These are phyloP conservation scores for Potentilla sterilis DNA, from an alignment of 306 rosid genomes.

Conservation along the genomic window DNA sequence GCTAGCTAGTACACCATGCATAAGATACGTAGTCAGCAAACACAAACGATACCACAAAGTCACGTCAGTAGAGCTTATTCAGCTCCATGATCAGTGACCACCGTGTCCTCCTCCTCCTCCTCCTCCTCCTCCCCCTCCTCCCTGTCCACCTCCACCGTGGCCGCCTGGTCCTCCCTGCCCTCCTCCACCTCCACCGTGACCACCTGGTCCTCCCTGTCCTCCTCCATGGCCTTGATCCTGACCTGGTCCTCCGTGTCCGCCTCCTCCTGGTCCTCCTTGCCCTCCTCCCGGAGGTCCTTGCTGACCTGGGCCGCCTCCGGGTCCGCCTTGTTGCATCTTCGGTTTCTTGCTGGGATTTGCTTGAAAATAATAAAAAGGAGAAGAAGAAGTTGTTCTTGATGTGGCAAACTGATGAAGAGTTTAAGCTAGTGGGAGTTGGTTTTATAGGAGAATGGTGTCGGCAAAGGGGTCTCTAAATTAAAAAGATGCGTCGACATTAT, in stretches of 20 bases:
- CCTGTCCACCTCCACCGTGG: background rate
- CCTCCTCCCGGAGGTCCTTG: background rate
- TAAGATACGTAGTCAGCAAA: background rate
- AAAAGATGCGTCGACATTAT: background rate
- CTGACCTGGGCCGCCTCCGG: background rate
- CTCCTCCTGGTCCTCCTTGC: background rate
- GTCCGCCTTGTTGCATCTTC: constrained; percentile 20
- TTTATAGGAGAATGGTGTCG: constrained; percentile 15
- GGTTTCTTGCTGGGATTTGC: background rate
- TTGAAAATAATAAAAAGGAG: background rate
- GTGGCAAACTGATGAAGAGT: background rate
- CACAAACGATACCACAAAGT: too few relatives aligned
- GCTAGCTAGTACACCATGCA: background rate
- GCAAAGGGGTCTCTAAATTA: background rate
- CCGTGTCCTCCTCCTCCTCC: background rate
- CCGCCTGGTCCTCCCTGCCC: background rate
- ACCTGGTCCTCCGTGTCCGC: too few relatives aligned
- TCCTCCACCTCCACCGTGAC: background rate
- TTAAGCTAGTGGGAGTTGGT: background rate
- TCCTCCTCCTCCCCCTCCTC: background rate
- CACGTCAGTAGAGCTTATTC: too few relatives aligned
- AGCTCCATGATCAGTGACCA: background rate
- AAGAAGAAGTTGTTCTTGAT: background rate
- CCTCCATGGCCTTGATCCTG: background rate
- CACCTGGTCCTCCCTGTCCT: background rate